Evolutionary conservation across 2,329 filamentous ascomycete genomes (phyloP).

Genomic region (Phyllosticta citriasiana): DNA sequence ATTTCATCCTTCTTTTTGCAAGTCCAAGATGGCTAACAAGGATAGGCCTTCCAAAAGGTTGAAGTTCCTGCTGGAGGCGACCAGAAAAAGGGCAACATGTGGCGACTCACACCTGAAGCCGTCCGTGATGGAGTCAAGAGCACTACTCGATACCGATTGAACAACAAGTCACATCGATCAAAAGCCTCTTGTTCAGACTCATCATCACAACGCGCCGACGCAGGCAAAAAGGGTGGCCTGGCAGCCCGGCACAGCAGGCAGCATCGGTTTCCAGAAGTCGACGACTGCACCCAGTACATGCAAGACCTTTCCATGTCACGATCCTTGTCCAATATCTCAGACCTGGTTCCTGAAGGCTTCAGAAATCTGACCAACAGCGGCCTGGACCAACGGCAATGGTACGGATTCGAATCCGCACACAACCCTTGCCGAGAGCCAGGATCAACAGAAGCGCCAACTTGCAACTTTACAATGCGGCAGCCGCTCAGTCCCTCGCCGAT

Average conservation of each 20-base stretch:
- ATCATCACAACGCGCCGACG: slow-evolving; percentile 20
- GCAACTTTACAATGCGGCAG: neutral
- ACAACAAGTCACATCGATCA: slow-evolving; percentile 22
- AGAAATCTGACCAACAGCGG: neutral
- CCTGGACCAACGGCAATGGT: neutral
- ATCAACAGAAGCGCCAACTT: neutral
- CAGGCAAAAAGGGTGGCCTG: slow-evolving; percentile 36
- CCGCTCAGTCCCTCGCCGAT: neutral
- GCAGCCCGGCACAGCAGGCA: slow-evolving; percentile 21
- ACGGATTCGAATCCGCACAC: neutral
- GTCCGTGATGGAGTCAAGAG: slow-evolving; percentile 65
- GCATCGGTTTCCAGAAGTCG: neutral
- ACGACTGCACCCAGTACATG: neutral
- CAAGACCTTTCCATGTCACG: neutral
- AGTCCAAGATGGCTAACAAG: neutral
- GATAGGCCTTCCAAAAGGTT: slow-evolving; percentile 47
- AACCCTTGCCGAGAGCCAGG: neutral
- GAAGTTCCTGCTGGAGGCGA: slow-evolving; percentile 36
- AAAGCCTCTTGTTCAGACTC: slow-evolving; percentile 8
- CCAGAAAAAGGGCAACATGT: slow-evolving; percentile 60
- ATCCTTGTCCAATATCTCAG: neutral
- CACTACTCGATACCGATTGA: slow-evolving; percentile 54
- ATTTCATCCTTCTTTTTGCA: neutral
- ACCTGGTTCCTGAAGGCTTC: neutral
- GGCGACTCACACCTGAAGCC: slow-evolving; percentile 65